phyloP scores from a whole-genome alignment of 1,139 yeast genomes.

The Debaryomycetaceae sp. region DNA sequence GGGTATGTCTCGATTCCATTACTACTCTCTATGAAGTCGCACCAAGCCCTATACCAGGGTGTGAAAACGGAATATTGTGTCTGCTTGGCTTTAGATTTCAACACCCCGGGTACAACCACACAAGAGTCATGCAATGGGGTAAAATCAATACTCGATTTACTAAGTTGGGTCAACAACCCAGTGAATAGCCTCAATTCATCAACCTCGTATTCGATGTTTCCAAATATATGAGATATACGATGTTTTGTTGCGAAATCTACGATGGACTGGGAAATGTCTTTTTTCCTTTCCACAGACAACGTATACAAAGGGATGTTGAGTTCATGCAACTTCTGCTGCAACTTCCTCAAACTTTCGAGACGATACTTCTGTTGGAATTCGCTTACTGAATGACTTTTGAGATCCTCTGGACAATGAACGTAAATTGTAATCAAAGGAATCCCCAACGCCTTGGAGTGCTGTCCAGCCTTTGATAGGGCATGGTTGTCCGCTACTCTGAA shows the following conservation, averaged over 20 bases:
- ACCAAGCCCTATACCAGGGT: conserved; percentile 53
- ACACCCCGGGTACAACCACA: conserved; percentile 41
- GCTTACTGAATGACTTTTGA: conserved; percentile 40
- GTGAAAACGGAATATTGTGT: conserved; percentile 50
- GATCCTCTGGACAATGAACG: conserved; percentile 37
- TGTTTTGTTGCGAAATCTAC: conserved; percentile 20
- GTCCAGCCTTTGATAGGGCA: conserved; percentile 32
- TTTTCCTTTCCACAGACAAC: conserved; percentile 24
- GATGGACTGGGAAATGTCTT: conserved; percentile 18
- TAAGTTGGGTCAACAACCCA: conserved; percentile 13
- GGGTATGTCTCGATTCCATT: not conserved
- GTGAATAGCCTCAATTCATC: conserved; percentile 46
- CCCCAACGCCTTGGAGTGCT: conserved; percentile 18
- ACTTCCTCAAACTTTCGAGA: conserved; percentile 24
- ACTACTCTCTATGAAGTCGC: conserved; percentile 16
- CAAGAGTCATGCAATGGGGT: conserved; percentile 45
- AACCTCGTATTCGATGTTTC: conserved; percentile 48
- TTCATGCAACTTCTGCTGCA: conserved; percentile 25
- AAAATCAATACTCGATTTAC: conserved; percentile 17
- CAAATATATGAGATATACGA: conserved; percentile 28
- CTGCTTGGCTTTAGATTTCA: conserved; percentile 40
- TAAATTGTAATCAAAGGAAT: conserved; percentile 34
- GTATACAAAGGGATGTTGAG: conserved; percentile 40
- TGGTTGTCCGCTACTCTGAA: conserved; percentile 39
- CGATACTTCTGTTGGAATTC: conserved; percentile 40